Evolutionary conservation across 2,329 filamentous ascomycete genomes (phyloP).

Genomic region (Aspergillus transmontanensis): DNA sequence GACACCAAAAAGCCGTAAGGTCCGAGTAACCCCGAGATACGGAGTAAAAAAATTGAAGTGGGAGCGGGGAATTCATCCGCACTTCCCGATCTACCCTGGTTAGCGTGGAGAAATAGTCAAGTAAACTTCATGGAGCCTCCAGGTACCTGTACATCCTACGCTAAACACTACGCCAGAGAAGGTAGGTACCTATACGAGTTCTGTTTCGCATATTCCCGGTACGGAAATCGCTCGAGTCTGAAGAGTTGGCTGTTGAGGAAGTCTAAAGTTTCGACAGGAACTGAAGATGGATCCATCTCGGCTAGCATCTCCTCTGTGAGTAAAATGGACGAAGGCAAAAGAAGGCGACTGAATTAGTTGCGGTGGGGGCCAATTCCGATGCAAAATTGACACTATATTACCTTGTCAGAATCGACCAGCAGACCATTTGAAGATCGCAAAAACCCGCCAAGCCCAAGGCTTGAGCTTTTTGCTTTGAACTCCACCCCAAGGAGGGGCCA

Average conservation of each 20-base stretch:
- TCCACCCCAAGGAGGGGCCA: neutral
- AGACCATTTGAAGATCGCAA: neutral
- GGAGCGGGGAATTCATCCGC: constrained; percentile 5
- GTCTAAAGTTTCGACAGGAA: neutral
- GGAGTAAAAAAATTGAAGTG: neutral
- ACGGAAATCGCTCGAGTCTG: neutral
- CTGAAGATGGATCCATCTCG: neutral
- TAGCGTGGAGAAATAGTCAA: neutral
- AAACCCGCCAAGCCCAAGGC: neutral
- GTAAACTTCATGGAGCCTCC: neutral
- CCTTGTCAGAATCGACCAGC: neutral
- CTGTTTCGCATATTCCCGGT: neutral
- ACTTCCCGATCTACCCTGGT: neutral
- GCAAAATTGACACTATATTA: neutral
- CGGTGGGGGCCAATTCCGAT: constrained; percentile 1
- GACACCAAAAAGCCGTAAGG: neutral
- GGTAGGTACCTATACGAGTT: neutral
- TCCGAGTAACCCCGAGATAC: neutral
- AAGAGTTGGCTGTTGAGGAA: neutral
- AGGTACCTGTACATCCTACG: neutral
- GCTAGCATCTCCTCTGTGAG: neutral
- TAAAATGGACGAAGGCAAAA: neutral
- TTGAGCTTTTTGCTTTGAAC: neutral
- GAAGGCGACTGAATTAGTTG: neutral
- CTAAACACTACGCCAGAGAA: neutral